Percentiles rank a stretch among this genome's conserved stretches.
These are phyloP conservation scores for Sporothrix schenckii DNA, from an alignment of 2,329 filamentous ascomycete genomes.

Conservation along the genomic window DNA sequence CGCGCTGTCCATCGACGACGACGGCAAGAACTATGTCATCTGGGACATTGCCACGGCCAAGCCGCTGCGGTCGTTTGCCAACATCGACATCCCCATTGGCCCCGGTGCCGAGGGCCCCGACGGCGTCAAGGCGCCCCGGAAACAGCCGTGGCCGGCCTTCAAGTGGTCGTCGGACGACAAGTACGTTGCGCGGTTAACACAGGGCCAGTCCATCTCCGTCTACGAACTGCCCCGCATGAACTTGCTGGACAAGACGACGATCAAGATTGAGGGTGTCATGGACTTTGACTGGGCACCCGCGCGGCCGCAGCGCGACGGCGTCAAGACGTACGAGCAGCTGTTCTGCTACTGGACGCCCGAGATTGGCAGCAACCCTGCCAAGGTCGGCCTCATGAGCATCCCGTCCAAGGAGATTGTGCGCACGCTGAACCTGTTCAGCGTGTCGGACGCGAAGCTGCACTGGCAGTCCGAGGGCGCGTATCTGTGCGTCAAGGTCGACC, in stretches of 20 bases:
- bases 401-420: slow-evolving; percentile 93
- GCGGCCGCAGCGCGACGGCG: slow-evolving; percentile 75
- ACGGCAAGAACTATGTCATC: slow-evolving; percentile 99
- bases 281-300: slow-evolving; percentile 98
- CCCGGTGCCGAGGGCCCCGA: slow-evolving; percentile 51
- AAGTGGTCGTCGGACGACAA: slow-evolving; percentile 99
- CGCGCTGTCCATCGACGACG: slow-evolving; percentile 84
- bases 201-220: slow-evolving; percentile 90
- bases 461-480: slow-evolving; percentile 96
- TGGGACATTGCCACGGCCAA: slow-evolving; percentile 93
- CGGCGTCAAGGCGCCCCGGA: slow-evolving; percentile 69
- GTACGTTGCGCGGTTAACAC: slow-evolving; percentile 90
- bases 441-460: slow-evolving; percentile 95
- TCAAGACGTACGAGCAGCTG: slow-evolving; percentile 93
- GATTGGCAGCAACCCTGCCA: slow-evolving; percentile 95
- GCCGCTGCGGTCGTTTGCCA: slow-evolving; percentile 90
- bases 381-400: slow-evolving; percentile 94
- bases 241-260: slow-evolving; percentile 85
- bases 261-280: slow-evolving; percentile 95
- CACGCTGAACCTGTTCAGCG: slow-evolving; percentile 96
- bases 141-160: slow-evolving; percentile 97
- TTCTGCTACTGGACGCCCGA: slow-evolving; percentile 99
- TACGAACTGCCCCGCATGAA: slow-evolving; percentile 88
- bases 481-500: slow-evolving; percentile 97
- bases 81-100: slow-evolving; percentile 72